phyloP scores from a whole-genome alignment of 2,329 filamentous ascomycete species.

The Fusarium miscanthi region DNA sequence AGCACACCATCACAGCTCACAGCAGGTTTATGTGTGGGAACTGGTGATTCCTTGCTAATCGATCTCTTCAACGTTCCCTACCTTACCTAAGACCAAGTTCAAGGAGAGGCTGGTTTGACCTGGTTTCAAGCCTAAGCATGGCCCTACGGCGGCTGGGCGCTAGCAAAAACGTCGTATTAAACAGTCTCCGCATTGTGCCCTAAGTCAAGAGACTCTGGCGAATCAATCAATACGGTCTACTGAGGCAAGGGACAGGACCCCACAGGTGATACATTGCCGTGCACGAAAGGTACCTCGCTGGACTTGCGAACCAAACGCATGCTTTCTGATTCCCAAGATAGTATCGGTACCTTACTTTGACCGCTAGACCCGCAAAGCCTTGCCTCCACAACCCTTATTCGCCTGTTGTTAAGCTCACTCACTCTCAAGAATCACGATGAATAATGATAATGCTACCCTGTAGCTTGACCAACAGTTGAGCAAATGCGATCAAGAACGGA shows the following conservation, averaged over 20 bases:
- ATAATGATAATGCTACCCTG: conserved; percentile 8
- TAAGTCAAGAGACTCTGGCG: conserved; percentile 18
- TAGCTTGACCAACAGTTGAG: conserved; percentile 3
- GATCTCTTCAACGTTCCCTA: not conserved
- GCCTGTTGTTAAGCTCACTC: conserved; percentile 7
- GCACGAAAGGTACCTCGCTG: conserved; percentile 19
- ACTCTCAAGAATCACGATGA: conserved; percentile 20
- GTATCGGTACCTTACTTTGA: conserved; percentile 35
- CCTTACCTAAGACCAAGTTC: not conserved
- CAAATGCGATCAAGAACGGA: not conserved
- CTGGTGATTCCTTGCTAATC: conserved; percentile 16
- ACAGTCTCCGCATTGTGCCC: conserved; percentile 33
- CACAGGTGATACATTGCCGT: conserved; percentile 29
- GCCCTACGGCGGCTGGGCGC: conserved; percentile 23
- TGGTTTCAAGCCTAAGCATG: conserved; percentile 33
- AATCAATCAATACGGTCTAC: conserved; percentile 37
- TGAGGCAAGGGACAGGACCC: conserved; percentile 15
- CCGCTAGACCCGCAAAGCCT: conserved; percentile 13
- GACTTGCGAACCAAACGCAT: conserved; percentile 14
- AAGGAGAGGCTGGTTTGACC: conserved; percentile 17
- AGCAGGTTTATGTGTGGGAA: conserved; percentile 16
- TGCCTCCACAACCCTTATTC: conserved; percentile 22
- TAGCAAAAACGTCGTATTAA: conserved; percentile 42
- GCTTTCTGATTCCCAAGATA: conserved; percentile 28
- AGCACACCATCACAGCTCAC: conserved; percentile 15